These are phyloP conservation scores for Arbutus unedo DNA, from an alignment of 148 eudicot species.

Conservation along the genomic window DNA sequence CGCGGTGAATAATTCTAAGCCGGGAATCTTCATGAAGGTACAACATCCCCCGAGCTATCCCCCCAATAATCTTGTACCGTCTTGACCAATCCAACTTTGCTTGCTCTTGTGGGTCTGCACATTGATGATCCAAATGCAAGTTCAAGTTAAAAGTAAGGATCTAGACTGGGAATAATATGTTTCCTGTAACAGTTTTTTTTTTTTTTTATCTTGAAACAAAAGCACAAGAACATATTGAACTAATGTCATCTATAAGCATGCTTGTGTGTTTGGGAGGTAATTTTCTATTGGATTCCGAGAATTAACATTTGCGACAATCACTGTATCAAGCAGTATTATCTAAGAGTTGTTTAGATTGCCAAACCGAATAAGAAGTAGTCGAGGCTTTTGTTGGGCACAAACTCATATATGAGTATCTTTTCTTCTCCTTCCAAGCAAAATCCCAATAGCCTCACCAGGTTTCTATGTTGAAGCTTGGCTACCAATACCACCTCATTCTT, in stretches of 20 bases:
- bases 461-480: constrained; percentile 1
- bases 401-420: background rate
- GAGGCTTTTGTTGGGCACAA: constrained; percentile 3
- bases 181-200: no score
- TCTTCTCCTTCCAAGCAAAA: background rate
- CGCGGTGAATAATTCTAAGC: background rate
- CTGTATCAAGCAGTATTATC: background rate
- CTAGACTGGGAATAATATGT: background rate
- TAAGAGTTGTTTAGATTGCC: background rate
- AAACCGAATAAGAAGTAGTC: background rate
- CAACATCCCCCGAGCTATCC: constrained; percentile 29
- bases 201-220: no score
- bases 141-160: background rate
- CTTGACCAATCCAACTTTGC: constrained; percentile 28
- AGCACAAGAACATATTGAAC: no score
- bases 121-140: background rate
- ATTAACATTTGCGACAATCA: background rate
- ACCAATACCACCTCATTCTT: constrained; percentile 9
- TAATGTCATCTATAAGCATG: background rate
- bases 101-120: constrained; percentile 25
- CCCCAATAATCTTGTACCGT: constrained; percentile 27
- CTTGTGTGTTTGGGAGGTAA: background rate
- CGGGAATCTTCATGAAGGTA: constrained; percentile 33
- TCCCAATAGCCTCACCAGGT: background rate
- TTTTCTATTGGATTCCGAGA: background rate